Conservation (phyloP, 176 grass and related monocot species). For the Oryza meridionalis region DNA sequence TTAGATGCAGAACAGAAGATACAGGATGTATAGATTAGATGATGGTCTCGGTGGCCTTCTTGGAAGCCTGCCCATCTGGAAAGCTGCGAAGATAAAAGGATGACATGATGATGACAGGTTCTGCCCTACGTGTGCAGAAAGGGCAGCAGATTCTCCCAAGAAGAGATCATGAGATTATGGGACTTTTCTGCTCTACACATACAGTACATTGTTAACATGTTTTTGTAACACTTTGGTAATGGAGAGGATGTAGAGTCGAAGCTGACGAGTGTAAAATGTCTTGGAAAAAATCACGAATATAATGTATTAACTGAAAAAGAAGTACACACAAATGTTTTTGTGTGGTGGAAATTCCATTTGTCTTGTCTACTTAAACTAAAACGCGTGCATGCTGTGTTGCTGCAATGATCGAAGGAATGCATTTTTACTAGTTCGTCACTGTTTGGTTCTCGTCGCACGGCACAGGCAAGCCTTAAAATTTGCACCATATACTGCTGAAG, state of each 20-base stretch:
- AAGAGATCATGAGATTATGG: conserved; percentile 31
- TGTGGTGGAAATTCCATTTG: neutral
- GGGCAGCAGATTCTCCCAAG: conserved; percentile 29
- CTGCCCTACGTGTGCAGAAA: conserved; percentile 23
- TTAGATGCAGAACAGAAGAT: conserved; percentile 46
- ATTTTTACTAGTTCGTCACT: neutral
- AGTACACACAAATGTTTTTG: neutral
- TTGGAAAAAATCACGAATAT: conserved; percentile 20
- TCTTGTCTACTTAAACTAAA: neutral
- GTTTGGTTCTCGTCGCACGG: neutral
- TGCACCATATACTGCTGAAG: neutral
- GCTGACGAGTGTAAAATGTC: conserved; percentile 22
- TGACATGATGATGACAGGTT: conserved; percentile 28
- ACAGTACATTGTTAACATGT: conserved; percentile 21
- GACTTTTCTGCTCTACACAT: conserved; percentile 22
- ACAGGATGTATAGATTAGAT: conserved; percentile 74
- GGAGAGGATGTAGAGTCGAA: neutral
- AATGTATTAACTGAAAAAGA: conserved; percentile 10
- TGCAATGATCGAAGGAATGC: neutral
- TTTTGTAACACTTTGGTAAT: conserved; percentile 14
- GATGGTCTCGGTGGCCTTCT: conserved; percentile 36
- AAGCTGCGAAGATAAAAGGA: conserved; percentile 36
- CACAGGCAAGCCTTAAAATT: neutral
- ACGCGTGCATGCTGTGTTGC: neutral
- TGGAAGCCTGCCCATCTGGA: conserved; percentile 35